Conservation (phyloP, 1,284 basidiomycete genomes). For the Irpex sp. region DNA sequence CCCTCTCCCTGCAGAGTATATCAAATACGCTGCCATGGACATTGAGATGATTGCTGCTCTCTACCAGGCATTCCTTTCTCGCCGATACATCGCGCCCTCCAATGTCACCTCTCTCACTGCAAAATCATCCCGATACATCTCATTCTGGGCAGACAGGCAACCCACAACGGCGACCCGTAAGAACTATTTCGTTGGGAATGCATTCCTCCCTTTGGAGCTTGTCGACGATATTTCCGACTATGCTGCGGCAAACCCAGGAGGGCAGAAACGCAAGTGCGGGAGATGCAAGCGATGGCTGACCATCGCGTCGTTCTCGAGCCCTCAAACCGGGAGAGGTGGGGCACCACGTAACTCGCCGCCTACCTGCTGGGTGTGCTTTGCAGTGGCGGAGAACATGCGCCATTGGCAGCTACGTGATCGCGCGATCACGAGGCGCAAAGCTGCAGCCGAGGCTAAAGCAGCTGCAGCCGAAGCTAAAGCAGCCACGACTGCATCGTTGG, state of each 20-base stretch:
- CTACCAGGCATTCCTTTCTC: not conserved
- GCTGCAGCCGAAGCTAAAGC: not conserved
- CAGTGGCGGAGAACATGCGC: not conserved
- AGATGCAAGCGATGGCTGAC: not conserved
- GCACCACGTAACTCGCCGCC: not conserved
- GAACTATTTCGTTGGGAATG: not conserved
- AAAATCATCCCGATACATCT: not conserved
- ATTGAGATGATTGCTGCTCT: constrained; percentile 1
- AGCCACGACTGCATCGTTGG: no score
- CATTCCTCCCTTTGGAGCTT: not conserved
- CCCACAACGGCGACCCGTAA: not conserved
- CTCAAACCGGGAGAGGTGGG: not conserved
- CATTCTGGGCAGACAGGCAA: not conserved
- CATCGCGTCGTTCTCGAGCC: not conserved
- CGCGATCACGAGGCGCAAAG: not conserved
- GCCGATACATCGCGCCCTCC: not conserved
- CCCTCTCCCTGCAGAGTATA: not conserved
- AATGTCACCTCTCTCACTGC: not conserved
- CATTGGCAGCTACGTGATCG: not conserved
- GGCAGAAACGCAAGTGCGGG: not conserved
- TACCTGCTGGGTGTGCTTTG: not conserved
- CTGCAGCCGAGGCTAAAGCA: not conserved
- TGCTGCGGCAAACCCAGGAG: no score
- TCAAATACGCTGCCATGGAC: constrained; percentile 6
- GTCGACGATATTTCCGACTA: not conserved